These are phyloP conservation scores for Arbutus unedo DNA, from an alignment of 148 eudicot genomes.

Conservation along the genomic window DNA sequence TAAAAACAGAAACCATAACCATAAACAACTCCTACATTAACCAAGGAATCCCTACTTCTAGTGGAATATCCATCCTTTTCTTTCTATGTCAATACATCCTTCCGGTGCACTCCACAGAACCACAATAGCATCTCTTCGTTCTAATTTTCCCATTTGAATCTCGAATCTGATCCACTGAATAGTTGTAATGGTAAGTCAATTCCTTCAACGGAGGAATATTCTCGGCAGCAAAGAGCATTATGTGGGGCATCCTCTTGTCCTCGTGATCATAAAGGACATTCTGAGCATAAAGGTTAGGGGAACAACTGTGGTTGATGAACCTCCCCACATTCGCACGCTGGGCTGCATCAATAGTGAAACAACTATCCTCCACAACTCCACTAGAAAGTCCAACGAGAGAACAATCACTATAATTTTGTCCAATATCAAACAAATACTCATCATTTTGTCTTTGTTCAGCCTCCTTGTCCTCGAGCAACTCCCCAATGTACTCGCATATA, in stretches of 20 bases:
- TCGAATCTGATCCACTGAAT: constrained; percentile 52
- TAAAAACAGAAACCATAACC: neutral
- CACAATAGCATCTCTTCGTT: constrained; percentile 77
- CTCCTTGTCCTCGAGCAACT: constrained; percentile 77
- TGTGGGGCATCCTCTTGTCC: constrained; percentile 78
- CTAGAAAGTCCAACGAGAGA: constrained; percentile 24
- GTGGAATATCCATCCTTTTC: neutral
- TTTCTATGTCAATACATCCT: constrained; percentile 53
- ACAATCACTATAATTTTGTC: constrained; percentile 57
- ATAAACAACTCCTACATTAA: neutral
- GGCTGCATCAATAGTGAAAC: constrained; percentile 86
- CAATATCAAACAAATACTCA: constrained; percentile 82
- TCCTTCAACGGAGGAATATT: constrained; percentile 86
- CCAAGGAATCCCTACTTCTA: neutral
- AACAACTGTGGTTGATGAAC: constrained; percentile 86
- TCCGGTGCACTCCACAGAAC: constrained; percentile 70
- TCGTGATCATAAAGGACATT: constrained; percentile 84
- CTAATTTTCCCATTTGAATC: constrained; percentile 68
- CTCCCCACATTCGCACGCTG: constrained; percentile 67
- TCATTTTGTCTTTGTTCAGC: constrained; percentile 71
- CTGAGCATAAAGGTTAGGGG: constrained; percentile 86
- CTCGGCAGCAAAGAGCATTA: constrained; percentile 85
- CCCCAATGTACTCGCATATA: constrained; percentile 85
- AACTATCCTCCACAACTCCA: constrained; percentile 43
- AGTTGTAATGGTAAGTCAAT: constrained; percentile 77